Conservation (phyloP, 1,139 yeast species). For the Yueomyces sp. region DNA sequence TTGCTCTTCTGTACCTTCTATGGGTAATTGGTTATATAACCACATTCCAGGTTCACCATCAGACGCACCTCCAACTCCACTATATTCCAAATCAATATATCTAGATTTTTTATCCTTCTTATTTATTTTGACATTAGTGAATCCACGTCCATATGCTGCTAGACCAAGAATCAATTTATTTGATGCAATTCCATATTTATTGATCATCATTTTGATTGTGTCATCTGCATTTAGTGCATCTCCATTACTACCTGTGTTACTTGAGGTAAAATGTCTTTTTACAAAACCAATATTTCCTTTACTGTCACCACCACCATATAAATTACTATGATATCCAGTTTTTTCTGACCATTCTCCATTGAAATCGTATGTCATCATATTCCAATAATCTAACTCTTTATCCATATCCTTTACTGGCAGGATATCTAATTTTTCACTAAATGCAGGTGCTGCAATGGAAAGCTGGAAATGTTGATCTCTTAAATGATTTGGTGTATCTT, state of each 20-base stretch:
- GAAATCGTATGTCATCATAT: constrained; percentile 85
- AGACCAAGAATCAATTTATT: constrained; percentile 65
- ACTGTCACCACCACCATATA: constrained; percentile 26
- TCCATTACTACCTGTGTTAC: constrained; percentile 4
- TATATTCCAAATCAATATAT: constrained; percentile 30
- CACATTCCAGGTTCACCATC: constrained; percentile 41
- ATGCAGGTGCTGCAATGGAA: constrained; percentile 71
- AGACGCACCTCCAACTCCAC: constrained; percentile 34
- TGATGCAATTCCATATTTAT: constrained; percentile 30
- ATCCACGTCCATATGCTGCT: constrained; percentile 78
- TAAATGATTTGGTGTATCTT: constrained; percentile 5
- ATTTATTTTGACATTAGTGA: constrained; percentile 30
- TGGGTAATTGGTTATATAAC: constrained; percentile 43
- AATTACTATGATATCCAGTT: constrained; percentile 60
- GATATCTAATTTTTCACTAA: constrained; percentile 31
- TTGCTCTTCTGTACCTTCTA: constrained; percentile 30
- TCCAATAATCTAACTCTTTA: constrained; percentile 52
- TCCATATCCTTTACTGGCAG: constrained; percentile 44
- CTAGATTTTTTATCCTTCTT: neutral
- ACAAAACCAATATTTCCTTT: no score
- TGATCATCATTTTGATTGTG: constrained; percentile 35
- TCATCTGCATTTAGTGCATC: constrained; percentile 33
- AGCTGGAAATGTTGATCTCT: constrained; percentile 28
- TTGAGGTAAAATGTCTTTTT: constrained; percentile 9
- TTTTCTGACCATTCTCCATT: constrained; percentile 62